These are phyloP conservation scores for Cymbidium sinense DNA, from an alignment of 106 monocot genomes.

Conservation along the genomic window DNA sequence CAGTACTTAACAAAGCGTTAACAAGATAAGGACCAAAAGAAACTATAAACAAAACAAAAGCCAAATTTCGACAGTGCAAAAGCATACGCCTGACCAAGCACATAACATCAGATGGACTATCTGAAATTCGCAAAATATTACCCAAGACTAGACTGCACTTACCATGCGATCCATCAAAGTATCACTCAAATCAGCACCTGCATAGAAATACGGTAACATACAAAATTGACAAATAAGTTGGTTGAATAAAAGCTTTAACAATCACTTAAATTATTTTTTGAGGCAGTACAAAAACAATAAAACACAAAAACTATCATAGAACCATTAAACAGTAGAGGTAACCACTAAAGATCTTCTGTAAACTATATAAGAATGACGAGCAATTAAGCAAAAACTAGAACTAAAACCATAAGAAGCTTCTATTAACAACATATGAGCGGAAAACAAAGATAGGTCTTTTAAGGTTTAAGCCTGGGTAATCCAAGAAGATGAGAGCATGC, in stretches of 20 bases:
- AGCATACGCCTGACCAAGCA: neutral
- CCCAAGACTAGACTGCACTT: conserved; percentile 8
- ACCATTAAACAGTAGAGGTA: neutral
- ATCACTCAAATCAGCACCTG: conserved; percentile 97
- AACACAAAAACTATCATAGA: neutral
- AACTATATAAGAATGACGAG: neutral
- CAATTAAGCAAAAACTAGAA: neutral
- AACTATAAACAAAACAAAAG: neutral
- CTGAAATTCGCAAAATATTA: neutral
- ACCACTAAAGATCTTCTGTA: neutral
- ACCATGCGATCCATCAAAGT: conserved; percentile 99
- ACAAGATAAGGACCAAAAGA: neutral
- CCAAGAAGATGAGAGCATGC: neutral
- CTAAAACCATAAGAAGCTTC: neutral
- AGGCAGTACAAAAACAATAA: neutral
- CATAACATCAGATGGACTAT: neutral
- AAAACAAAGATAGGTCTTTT: neutral
- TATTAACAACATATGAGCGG: neutral
- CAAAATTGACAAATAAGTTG: neutral
- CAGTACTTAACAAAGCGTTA: too few relatives aligned
- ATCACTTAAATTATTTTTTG: neutral
- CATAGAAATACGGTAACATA: conserved; percentile 14
- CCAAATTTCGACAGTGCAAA: neutral
- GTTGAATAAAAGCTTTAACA: neutral
- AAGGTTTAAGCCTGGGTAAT: neutral